A percentile compares a stretch with the other conserved stretches of the same genome.
Conservation (phyloP, 768 basidiomycete species). For the Tubosaeta sp. region DNA sequence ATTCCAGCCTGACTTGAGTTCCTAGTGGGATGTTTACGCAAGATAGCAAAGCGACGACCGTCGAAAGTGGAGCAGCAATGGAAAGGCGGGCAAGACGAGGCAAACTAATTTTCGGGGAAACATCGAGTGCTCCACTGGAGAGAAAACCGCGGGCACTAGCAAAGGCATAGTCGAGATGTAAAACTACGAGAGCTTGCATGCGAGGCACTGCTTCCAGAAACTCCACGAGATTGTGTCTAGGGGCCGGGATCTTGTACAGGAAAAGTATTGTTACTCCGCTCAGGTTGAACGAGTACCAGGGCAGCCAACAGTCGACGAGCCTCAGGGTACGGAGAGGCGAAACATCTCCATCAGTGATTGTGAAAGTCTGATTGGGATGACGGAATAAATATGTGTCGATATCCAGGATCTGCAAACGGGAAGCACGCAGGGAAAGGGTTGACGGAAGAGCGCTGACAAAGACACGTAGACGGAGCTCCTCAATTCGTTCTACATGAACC, state of each 20-base stretch:
- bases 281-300: neutral
- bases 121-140: neutral
- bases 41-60: constrained; percentile 5
- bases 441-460: no score
- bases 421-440: neutral
- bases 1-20: neutral
- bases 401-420: neutral
- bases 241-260: constrained; percentile 20
- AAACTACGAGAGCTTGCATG: constrained; percentile 31
- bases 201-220: constrained; percentile 29
- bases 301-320: neutral
- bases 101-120: neutral
- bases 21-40: constrained; percentile 2
- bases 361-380: neutral
- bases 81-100: constrained; percentile 1
- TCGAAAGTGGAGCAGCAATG: constrained; percentile 5
- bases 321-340: neutral
- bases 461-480: neutral
- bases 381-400: neutral
- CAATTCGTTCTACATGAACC: neutral
- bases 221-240: constrained; percentile 22
- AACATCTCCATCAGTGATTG: neutral
- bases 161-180: constrained; percentile 31
- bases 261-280: constrained; percentile 32
- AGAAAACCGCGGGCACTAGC: constrained; percentile 2